phyloP scores from a whole-genome alignment of 2,329 filamentous ascomycete genomes.

The Bertia moriformis region DNA sequence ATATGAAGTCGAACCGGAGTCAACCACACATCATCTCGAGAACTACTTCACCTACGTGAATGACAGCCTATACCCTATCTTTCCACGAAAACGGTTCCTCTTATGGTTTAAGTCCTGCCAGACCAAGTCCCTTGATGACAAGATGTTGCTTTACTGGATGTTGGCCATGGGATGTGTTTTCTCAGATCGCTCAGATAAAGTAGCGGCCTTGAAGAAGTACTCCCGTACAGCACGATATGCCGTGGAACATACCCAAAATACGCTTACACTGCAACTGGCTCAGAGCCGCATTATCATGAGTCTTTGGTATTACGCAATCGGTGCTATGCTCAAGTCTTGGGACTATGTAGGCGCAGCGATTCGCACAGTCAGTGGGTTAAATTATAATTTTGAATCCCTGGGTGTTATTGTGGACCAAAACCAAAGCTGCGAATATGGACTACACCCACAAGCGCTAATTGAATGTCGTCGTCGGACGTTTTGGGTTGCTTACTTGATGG shows the following conservation, averaged over 20 bases:
- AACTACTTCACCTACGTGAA: slow-evolving; percentile 36
- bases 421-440: slow-evolving; percentile 23
- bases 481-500: slow-evolving; percentile 39
- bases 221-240: slow-evolving; percentile 31
- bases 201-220: slow-evolving; percentile 26
- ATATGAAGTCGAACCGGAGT: slow-evolving; percentile 27
- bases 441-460: slow-evolving; percentile 27
- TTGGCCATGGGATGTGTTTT: slow-evolving; percentile 38
- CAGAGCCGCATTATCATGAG: slow-evolving; percentile 35
- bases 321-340: slow-evolving; percentile 30
- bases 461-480: slow-evolving; percentile 43
- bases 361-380: slow-evolving; percentile 29
- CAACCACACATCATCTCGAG: slow-evolving; percentile 30
- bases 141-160: slow-evolving; percentile 40
- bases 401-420: slow-evolving; percentile 17
- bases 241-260: slow-evolving; percentile 27
- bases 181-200: slow-evolving; percentile 23
- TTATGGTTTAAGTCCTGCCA: slow-evolving; percentile 29
- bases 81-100: slow-evolving; percentile 32
- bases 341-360: slow-evolving; percentile 34
- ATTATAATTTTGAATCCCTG: slow-evolving; percentile 35
- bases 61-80: slow-evolving; percentile 32
- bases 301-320: slow-evolving; percentile 34
- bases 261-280: slow-evolving; percentile 31
- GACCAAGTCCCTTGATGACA: slow-evolving; percentile 29